These are phyloP conservation scores for Hypomontagnella submonticulosa DNA, from an alignment of 495 filamentous ascomycete species.

Conservation along the genomic window DNA sequence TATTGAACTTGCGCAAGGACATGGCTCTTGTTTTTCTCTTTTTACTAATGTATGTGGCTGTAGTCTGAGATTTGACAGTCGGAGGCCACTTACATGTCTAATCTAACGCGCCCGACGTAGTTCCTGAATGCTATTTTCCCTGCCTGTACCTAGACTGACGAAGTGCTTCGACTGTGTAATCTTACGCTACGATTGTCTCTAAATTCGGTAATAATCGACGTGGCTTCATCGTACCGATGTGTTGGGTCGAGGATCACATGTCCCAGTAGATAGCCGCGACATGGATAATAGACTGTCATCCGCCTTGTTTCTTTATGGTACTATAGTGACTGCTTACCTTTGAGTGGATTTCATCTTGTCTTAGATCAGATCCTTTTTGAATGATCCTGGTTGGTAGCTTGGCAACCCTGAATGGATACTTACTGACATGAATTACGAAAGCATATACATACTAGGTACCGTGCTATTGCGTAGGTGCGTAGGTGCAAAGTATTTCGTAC, in stretches of 20 bases:
- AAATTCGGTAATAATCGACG: constrained; percentile 17
- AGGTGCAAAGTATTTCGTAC: too few relatives aligned
- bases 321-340: constrained; percentile 12
- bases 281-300: constrained; percentile 6
- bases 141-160: constrained; percentile 16
- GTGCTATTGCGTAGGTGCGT: not conserved
- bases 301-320: not conserved
- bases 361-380: constrained; percentile 16
- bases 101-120: constrained; percentile 44
- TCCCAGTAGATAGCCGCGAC: not conserved
- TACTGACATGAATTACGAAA: constrained; percentile 10
- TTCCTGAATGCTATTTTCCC: constrained; percentile 38
- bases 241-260: not conserved
- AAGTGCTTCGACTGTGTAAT: not conserved
- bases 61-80: constrained; percentile 44
- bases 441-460: too few relatives aligned
- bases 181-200: constrained; percentile 1
- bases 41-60: constrained; percentile 37
- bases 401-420: constrained; percentile 14
- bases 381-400: constrained; percentile 7
- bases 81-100: constrained; percentile 44
- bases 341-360: constrained; percentile 13
- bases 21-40: constrained; percentile 48
- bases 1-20: constrained; percentile 47
- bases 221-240: constrained; percentile 14